Evolutionary conservation across 306 rosid genomes (phyloP).

Genomic region (Neltuma alba): DNA sequence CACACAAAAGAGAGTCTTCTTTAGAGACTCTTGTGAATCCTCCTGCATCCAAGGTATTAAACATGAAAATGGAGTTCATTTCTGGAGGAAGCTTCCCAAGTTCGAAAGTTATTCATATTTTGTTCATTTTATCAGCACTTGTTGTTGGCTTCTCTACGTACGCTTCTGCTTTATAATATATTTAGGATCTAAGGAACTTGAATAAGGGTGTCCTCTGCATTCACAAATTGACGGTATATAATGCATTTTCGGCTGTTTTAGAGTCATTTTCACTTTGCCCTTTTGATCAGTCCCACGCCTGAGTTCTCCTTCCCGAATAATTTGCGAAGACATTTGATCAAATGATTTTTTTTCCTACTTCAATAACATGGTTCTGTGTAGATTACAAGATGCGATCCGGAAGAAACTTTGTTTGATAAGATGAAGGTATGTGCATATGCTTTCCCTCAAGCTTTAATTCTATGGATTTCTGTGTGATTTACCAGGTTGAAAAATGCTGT

Average conservation of each 20-base stretch:
- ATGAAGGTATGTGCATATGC: slow-evolving; percentile 2
- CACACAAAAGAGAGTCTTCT: slow-evolving; percentile 38
- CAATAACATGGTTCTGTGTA: not conserved
- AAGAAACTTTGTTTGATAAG: not conserved
- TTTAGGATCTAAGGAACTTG: not conserved
- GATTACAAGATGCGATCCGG: not conserved
- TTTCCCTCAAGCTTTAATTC: not conserved
- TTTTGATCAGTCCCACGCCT: not conserved
- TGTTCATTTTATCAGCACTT: not conserved
- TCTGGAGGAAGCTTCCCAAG: not conserved
- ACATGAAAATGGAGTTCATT: not conserved
- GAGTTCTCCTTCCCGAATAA: too few species aligned
- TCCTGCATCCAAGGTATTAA: slow-evolving; percentile 44
- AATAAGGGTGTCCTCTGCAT: not conserved
- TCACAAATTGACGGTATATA: too few species aligned
- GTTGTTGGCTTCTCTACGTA: not conserved
- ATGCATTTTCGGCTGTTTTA: too few species aligned
- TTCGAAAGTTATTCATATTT: not conserved
- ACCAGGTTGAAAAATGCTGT: not conserved
- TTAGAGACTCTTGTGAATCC: slow-evolving; percentile 15
- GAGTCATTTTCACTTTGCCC: too few species aligned
- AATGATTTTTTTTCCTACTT: not conserved
- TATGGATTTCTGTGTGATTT: not conserved
- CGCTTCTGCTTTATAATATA: too few species aligned
- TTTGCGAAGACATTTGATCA: too few species aligned